Evolutionary conservation across 371 early-diverging fungal genomes (phyloP).

Genomic region (Coemansia sp.): DNA sequence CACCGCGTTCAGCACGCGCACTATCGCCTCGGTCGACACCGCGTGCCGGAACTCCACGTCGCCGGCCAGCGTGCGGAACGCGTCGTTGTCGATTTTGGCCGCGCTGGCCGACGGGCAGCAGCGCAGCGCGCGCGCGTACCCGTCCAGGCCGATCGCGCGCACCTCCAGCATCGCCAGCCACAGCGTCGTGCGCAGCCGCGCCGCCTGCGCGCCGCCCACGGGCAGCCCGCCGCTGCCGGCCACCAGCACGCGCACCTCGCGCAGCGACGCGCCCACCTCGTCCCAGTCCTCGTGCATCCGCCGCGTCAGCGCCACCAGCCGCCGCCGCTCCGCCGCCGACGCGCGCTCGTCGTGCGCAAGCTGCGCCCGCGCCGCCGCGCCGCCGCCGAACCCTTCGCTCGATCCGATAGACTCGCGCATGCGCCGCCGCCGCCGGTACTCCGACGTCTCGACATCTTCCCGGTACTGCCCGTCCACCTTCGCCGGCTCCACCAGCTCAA

Average conservation of each 20-base stretch:
- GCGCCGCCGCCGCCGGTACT: slow-evolving; percentile 35
- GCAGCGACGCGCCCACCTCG: slow-evolving; percentile 45
- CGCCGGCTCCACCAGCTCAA: slow-evolving; percentile 48
- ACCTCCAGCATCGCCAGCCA: slow-evolving; percentile 87
- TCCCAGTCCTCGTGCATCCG: slow-evolving; percentile 46
- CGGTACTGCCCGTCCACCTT: slow-evolving; percentile 36
- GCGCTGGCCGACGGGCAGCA: slow-evolving; percentile 69
- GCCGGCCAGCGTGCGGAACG: slow-evolving; percentile 82
- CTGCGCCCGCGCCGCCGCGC: slow-evolving; percentile 4
- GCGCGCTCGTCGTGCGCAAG: neutral
- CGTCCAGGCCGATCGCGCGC: slow-evolving; percentile 68
- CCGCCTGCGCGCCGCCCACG: slow-evolving; percentile 6
- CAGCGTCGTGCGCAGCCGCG: slow-evolving; percentile 53
- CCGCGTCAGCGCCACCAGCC: slow-evolving; percentile 40
- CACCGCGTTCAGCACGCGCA: slow-evolving; percentile 85
- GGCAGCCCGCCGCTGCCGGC: slow-evolving; percentile 47
- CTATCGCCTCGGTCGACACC: slow-evolving; percentile 76
- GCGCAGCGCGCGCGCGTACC: slow-evolving; percentile 71
- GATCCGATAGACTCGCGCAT: slow-evolving; percentile 31
- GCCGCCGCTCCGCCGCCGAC: slow-evolving; percentile 28
- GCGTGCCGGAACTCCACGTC: slow-evolving; percentile 70
- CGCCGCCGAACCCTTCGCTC: slow-evolving; percentile 21
- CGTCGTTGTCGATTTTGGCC: slow-evolving; percentile 87
- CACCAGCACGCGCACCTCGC: slow-evolving; percentile 40
- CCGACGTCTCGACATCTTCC: slow-evolving; percentile 35